These are phyloP conservation scores for Rhizopogon rudus DNA, from an alignment of 768 basidiomycete genomes.

Conservation along the genomic window DNA sequence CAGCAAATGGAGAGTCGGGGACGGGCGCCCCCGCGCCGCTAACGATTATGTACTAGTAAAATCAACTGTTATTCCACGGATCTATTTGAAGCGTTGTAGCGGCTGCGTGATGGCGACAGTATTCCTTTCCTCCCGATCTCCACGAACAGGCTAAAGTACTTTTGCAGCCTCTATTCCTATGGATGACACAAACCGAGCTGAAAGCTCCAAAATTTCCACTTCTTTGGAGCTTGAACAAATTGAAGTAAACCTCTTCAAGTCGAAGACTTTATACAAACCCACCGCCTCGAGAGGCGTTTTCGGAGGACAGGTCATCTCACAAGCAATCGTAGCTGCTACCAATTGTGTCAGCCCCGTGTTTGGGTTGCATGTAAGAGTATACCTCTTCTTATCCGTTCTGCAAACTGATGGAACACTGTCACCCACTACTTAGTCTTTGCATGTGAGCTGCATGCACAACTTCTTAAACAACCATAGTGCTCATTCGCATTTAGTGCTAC, in stretches of 20 bases:
- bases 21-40: too few relatives aligned
- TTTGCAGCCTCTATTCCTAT: conserved; percentile 11
- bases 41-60: too few relatives aligned
- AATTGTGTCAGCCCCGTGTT: conserved; percentile 63
- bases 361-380: conserved; percentile 61
- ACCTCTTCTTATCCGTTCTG: background rate
- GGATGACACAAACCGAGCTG: conserved; percentile 44
- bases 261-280: conserved; percentile 68
- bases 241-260: conserved; percentile 74
- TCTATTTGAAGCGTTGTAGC: too few relatives aligned
- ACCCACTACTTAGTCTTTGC: conserved; percentile 46
- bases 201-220: conserved; percentile 64
- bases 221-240: conserved; percentile 76
- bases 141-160: too few relatives aligned
- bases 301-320: conserved; percentile 88
- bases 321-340: conserved; percentile 79
- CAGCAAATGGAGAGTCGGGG: too few relatives aligned
- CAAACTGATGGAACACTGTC: background rate
- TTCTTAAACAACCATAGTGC: conserved; percentile 1
- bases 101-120: background rate
- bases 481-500: conserved; percentile 53
- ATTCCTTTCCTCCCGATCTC: background rate
- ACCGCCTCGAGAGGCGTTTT: conserved; percentile 66
- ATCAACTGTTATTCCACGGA: too few relatives aligned
- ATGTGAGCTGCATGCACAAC: conserved; percentile 41